These are phyloP conservation scores for Neurospora sp. DNA, from an alignment of 495 filamentous ascomycete genomes.

Conservation along the genomic window DNA sequence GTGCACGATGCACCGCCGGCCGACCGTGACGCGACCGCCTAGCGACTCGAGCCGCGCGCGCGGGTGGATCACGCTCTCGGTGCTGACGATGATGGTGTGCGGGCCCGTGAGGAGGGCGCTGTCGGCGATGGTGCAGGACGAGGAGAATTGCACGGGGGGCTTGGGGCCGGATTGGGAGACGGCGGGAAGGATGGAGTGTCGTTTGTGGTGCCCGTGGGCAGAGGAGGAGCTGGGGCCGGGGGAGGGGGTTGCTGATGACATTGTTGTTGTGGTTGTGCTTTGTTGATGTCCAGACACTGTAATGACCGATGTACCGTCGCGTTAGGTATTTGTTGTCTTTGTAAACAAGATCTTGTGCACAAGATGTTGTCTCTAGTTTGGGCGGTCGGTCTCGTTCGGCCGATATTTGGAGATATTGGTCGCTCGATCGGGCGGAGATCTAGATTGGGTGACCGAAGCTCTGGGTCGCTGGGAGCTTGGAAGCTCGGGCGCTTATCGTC, in stretches of 20 bases:
- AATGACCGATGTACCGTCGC: neutral
- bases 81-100: slow-evolving; percentile 58
- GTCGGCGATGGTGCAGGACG: slow-evolving; percentile 63
- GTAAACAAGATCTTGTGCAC: neutral
- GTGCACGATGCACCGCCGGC: slow-evolving; percentile 62
- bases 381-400: neutral
- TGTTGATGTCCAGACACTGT: neutral
- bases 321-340: neutral
- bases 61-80: slow-evolving; percentile 73
- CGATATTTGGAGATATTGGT: neutral
- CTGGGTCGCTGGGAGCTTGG: neutral
- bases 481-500: neutral
- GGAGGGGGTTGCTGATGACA: slow-evolving; percentile 8
- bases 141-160: slow-evolving; percentile 60
- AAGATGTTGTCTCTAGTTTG: neutral
- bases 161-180: slow-evolving; percentile 36
- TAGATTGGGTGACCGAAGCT: neutral
- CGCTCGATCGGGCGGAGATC: neutral
- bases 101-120: slow-evolving; percentile 62
- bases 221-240: slow-evolving; percentile 6
- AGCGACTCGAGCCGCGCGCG: slow-evolving; percentile 59
- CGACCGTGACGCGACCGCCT: slow-evolving; percentile 61
- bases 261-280: neutral
- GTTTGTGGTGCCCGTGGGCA: slow-evolving; percentile 27
- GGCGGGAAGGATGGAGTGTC: slow-evolving; percentile 39